These are phyloP conservation scores for Rhynchosporium graminicola DNA, from an alignment of 2,329 filamentous ascomycete species.

Conservation along the genomic window DNA sequence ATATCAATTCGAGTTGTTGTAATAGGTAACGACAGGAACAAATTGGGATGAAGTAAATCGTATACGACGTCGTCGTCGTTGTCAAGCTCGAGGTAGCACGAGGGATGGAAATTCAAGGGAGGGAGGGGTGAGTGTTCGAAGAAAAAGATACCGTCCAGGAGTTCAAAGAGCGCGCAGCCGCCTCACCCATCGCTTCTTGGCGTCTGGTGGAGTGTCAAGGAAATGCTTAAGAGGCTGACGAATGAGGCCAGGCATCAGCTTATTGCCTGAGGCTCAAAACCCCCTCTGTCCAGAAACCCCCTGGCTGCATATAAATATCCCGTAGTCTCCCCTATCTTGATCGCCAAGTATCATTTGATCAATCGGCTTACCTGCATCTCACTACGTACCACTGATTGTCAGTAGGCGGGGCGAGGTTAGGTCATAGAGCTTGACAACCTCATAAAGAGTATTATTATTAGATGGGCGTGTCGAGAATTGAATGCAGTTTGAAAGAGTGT, in stretches of 20 bases:
- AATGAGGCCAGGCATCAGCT: background rate
- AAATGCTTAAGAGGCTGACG: background rate
- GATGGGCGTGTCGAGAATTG: background rate
- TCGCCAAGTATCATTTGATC: background rate
- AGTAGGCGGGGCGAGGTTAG: background rate
- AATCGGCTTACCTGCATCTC: background rate
- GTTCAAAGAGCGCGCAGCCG: background rate
- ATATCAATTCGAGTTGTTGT: slow-evolving; percentile 8
- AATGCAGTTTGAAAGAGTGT: background rate
- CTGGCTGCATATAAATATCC: background rate
- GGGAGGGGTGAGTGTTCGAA: background rate
- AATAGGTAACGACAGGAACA: slow-evolving; percentile 26
- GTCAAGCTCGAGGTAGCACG: slow-evolving; percentile 14
- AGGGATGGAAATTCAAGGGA: slow-evolving; percentile 2
- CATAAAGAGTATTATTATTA: background rate
- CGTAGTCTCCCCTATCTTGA: background rate
- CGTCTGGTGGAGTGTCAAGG: no score
- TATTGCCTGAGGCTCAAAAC: background rate
- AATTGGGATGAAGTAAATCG: background rate
- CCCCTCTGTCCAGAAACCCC: background rate
- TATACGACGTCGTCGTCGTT: slow-evolving; percentile 8
- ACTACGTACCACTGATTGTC: background rate
- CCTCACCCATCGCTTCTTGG: background rate
- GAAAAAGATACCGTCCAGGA: slow-evolving; percentile 1
- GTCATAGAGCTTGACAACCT: background rate